phyloP scores from a whole-genome alignment of 495 filamentous ascomycete species.

The Oleoguttula mirabilis region DNA sequence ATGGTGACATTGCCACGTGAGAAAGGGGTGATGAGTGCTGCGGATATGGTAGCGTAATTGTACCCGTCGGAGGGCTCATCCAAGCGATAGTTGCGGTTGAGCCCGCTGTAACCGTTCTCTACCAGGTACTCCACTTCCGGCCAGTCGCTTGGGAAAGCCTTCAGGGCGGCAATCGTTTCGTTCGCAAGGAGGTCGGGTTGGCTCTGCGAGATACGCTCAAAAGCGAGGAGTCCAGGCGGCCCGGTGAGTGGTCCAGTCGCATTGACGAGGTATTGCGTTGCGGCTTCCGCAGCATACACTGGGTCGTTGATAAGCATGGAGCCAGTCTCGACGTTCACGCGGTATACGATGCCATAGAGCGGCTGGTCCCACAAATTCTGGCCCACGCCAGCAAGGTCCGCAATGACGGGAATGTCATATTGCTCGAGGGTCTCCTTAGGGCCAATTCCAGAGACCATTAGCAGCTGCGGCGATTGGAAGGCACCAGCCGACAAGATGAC shows the following conservation, averaged over 20 bases:
- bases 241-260: constrained; percentile 3
- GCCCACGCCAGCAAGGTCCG: constrained; percentile 33
- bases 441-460: constrained; percentile 56
- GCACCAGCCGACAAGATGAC: constrained; percentile 48
- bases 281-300: background rate
- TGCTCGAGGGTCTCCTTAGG: constrained; percentile 39
- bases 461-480: constrained; percentile 46
- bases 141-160: constrained; percentile 8
- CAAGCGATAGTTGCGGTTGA: background rate
- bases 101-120: background rate
- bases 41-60: constrained; percentile 35
- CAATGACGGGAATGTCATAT: constrained; percentile 40
- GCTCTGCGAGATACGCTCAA: background rate
- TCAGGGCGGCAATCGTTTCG: background rate
- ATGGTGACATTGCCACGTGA: constrained; percentile 46
- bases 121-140: constrained; percentile 4
- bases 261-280: constrained; percentile 1
- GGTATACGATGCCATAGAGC: constrained; percentile 9
- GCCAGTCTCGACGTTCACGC: constrained; percentile 12
- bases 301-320: constrained; percentile 3
- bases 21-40: constrained; percentile 35
- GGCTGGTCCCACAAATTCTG: constrained; percentile 26
- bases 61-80: background rate
- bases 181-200: background rate
- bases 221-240: background rate